Evolutionary conservation across 208 protist species (phyloP), one percentile per base, ranked within the genome.

Genomic region (Wallacemonas collosoma): DNA sequence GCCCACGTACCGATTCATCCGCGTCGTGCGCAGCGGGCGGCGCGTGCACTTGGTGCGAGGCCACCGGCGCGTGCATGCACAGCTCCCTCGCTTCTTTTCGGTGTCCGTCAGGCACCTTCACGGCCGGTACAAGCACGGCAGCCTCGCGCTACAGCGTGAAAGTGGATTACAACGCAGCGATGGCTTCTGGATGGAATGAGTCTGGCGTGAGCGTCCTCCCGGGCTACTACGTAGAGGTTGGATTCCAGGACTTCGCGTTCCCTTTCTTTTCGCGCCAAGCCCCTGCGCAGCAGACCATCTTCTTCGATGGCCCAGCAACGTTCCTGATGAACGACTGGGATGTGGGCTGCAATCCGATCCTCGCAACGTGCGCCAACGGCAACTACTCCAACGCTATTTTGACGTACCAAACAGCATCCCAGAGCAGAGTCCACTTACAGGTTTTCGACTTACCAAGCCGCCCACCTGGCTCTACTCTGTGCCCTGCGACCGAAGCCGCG

Each of bases 301-400:
- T 6, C 14, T n/a, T 57, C 6, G 6, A 15, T 7, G 14, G 15
- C 53, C 11, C 53, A 8, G 11, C 53, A 5, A 57, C 53, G 53
- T 36, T 57, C 15, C 8, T 7, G 6, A 57, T 57, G 53, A 35
- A 35, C 26, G 53, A 38, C 15, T 17, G 14, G 53, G 1, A 0
- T 7, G 14, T 7, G 53, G 14, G 9, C 3, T 77, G 74, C 61
- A 63, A n/a, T n/a, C 6, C 68, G 2, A 14, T 79, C 2, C 11
- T 41, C 2, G 72, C 68, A 35, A 71, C 65, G 50, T 82, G 77
- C 68, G 48, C 73, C 3, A 70, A 81, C 56, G 81, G 74, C 15
- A 76, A 78, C 50, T 82, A 76, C 57, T 62, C 65, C 2, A 68
- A 73, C 55, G 4, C 74, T 14, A 81, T 80, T 3, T 48, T 81